Base-by-base conservation (phyloP, 345 rosid species). In the Salix purpurea region DNA sequence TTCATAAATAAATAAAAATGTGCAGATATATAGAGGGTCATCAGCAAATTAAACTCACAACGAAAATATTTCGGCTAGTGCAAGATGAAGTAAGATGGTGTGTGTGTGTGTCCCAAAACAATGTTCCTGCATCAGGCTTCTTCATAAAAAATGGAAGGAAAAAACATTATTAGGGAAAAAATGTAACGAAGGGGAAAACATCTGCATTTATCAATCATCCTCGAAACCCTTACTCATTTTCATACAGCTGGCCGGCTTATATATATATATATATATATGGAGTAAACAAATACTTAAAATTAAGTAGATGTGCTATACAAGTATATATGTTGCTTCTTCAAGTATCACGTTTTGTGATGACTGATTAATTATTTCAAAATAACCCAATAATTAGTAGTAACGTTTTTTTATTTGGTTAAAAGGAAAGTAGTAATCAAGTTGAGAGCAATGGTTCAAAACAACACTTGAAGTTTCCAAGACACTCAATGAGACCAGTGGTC, bases 401-500 rank as follows among this genome's bases (percentile, higher is more conserved):
- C 30, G 46, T 40, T 69, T n/a, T 36, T 34, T 42, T 62, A 28
- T 34, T 15, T 23, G 44, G 40, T 37, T 37, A 19, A 66, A 76
- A 32, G 39, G 71, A 69, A 68, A 66, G 71, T 42, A 69, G 52
- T 24, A 72, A 68, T 77, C 19, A 26, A 68, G 67, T 64, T 67
- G 61, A 60, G 65, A 75, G 44, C 78, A 80, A 44, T 39, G 75
- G 65, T 72, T 74, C 66, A 28, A n/a, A 44, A 67, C 26, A 65
- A 42, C 64, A 76, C 64, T 73, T 78, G 77, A 80, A 76, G 69
- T 74, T 75, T 68, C 69, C 65, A 50, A 69, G 75, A 50, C 72
- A 78, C 82, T 80, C 76, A 78, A 77, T 68, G 72, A 72, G 72
- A 80, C 71, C 77, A 69, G 76, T 80, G 84, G 86, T 78, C 78